Evolutionary conservation across 1,139 yeast species (phyloP), one percentile per base, ranked within the genome.

Genomic region (Taphrina deformans): DNA sequence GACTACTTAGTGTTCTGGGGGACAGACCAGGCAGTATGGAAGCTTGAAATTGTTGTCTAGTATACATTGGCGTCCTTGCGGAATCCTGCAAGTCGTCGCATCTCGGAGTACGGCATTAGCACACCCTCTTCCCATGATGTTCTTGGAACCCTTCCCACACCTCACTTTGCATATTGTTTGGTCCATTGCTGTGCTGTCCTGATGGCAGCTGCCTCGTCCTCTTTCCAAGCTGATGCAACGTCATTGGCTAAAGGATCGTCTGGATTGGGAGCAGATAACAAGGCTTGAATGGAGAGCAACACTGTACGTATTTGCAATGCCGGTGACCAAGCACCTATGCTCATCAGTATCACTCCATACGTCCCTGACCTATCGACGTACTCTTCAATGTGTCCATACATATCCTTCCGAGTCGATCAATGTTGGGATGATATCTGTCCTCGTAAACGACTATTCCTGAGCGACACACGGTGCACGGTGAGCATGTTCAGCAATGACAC

Each of bases 201-300:
- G 65, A 90, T 86, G 24, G 98, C 98, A 69, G 80, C 81, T 64
- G 82, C 79, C 76, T 91, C 96, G 73, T 93, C 85, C 69, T 85
- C 87, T 74, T 92, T 88, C 98, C 99, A 93, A 71, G 88, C 93
- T 71, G 90, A 92, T 2, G 99, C 99, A 50, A 93, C 99, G 71
- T 93, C 99, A 73, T 93, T 93, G 35, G 98, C 98, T 69, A 95
- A 81, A 0, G 99, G 99, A 77, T 93, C 99, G 75, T 93, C 97
- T 44, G 99, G 99, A 73, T 93, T 95, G 9, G 99, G 99, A 2
- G 97, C 92, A 0, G 96, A 96, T 65, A 93, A 79, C 66, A 93
- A 79, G 0, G 99, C 98, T 76, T 95, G 99, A 68, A 93, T 88
- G 18, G 96, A 89, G 67, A 95, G 80, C 70, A 93, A 79, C 46